Evolutionary conservation across 2,329 filamentous ascomycete species (phyloP).

Genomic region (Mycogone perniciosa): DNA sequence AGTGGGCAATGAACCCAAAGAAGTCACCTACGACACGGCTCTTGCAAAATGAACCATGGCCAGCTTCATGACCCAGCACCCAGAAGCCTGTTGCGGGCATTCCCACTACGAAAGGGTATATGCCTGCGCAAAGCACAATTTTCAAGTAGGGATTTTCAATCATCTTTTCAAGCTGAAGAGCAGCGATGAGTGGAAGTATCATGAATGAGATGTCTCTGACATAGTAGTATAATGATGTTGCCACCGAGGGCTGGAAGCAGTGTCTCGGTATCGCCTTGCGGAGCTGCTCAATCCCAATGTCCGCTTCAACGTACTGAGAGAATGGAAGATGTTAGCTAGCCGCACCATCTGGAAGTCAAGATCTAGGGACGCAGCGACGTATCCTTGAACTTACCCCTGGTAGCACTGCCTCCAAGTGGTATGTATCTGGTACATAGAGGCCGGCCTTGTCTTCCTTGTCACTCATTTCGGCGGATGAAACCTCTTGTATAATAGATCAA

Average conservation of each 20-base stretch:
- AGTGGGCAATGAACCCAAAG: conserved; percentile 60
- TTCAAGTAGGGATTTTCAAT: conserved; percentile 48
- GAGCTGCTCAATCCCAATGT: no score
- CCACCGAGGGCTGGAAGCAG: conserved; percentile 45
- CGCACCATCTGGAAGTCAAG: no score
- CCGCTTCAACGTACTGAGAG: no score
- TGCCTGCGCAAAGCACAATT: conserved; percentile 25
- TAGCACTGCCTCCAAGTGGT: no score
- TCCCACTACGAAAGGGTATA: conserved; percentile 58
- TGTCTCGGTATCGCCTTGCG: conserved; percentile 48
- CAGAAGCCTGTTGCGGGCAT: conserved; percentile 62
- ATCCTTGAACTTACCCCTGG: no score
- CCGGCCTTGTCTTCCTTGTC: no score
- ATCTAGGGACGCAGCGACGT: no score
- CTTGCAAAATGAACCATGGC: conserved; percentile 61
- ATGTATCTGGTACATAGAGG: no score
- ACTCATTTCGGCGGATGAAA: no score
- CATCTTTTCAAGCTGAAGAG: conserved; percentile 44
- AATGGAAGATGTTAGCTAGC: no score
- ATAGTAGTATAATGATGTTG: conserved; percentile 36
- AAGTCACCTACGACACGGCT: conserved; percentile 51
- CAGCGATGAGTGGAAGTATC: conserved; percentile 31
- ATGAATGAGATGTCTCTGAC: conserved; percentile 42
- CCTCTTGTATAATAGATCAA: no score
- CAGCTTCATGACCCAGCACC: conserved; percentile 66